phyloP scores from a whole-genome alignment of 2,329 filamentous ascomycete genomes.

The Mollisia scopiformis region DNA sequence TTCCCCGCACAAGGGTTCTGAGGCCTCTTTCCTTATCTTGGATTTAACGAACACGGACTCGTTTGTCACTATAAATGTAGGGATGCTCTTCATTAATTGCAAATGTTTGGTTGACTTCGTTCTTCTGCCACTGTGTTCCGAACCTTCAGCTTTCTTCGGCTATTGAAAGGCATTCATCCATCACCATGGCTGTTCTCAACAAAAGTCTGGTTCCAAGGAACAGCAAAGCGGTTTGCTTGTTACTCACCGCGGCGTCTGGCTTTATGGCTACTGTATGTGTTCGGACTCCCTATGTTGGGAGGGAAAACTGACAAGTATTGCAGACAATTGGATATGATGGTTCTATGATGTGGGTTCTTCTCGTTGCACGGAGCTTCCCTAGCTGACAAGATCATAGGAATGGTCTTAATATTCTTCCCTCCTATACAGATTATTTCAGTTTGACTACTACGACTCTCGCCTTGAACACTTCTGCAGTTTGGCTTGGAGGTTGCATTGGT shows the following conservation, averaged over 20 bases:
- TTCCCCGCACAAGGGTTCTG: neutral
- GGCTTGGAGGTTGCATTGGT: slow-evolving; percentile 52
- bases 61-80: neutral
- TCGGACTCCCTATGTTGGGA: too few relatives aligned
- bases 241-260: slow-evolving; percentile 3
- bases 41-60: too few relatives aligned
- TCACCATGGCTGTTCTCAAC: neutral
- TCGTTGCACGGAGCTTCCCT: neutral
- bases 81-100: too few relatives aligned
- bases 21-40: neutral
- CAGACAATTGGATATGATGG: slow-evolving; percentile 27
- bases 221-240: slow-evolving; percentile 3
- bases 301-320: too few relatives aligned
- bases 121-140: too few relatives aligned
- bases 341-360: slow-evolving; percentile 16
- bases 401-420: slow-evolving; percentile 58
- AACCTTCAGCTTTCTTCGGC: too few relatives aligned
- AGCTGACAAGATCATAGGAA: slow-evolving; percentile 38
- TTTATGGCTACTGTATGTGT: slow-evolving; percentile 14
- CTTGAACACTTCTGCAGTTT: slow-evolving; percentile 57
- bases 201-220: slow-evolving; percentile 4
- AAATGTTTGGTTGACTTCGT: too few relatives aligned
- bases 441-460: slow-evolving; percentile 54
- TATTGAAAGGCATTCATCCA: too few relatives aligned
- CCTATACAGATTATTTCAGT: slow-evolving; percentile 58